phyloP scores from a whole-genome alignment of 257 asterid species.

The Leptodermis oblonga region DNA sequence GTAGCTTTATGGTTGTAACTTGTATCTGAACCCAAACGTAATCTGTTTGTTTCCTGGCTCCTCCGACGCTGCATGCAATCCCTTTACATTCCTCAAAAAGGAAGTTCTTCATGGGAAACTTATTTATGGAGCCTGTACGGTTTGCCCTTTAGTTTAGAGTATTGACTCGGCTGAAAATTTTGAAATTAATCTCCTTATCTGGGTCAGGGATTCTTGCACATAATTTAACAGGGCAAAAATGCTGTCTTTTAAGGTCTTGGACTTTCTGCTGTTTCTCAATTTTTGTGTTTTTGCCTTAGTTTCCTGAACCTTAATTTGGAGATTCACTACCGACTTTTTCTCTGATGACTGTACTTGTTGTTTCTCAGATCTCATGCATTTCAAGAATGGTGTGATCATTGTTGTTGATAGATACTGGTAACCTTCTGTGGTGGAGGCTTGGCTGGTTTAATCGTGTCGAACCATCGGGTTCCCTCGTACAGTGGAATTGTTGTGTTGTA shows the following conservation, averaged over 20 bases:
- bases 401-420: background rate
- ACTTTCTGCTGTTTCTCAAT: background rate
- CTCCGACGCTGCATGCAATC: no score
- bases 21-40: background rate
- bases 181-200: background rate
- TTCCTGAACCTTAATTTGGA: background rate
- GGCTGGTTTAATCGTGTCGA: background rate
- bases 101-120: background rate
- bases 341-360: background rate
- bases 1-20: background rate
- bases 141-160: background rate
- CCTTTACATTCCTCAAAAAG: background rate
- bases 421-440: background rate
- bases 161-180: background rate
- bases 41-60: background rate
- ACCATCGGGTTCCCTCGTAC: background rate
- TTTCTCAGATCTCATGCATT: slow-evolving; percentile 7
- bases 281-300: background rate
- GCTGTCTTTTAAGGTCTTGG: background rate
- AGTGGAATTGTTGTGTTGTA: background rate
- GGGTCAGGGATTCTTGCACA: background rate
- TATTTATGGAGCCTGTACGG: background rate
- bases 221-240: background rate
- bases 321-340: background rate
- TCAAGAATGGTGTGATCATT: background rate